phyloP scores from a whole-genome alignment of 257 asterid species.

The Knoxia roxburghii region DNA sequence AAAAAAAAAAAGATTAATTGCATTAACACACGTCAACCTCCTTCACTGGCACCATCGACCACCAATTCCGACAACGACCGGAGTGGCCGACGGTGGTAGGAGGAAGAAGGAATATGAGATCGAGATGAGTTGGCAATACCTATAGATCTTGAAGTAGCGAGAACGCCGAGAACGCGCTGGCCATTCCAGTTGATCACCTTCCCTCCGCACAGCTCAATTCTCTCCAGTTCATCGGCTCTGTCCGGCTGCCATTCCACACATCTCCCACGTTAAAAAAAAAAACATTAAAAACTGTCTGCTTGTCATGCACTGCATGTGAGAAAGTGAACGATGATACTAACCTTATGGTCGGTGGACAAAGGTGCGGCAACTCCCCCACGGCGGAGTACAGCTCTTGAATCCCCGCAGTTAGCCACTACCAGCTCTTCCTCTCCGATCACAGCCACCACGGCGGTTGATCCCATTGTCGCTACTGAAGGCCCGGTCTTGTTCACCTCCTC shows the following conservation, averaged over 20 bases:
- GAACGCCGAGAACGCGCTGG: slow-evolving; percentile 58
- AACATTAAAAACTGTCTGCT: too few relatives aligned
- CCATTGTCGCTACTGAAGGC: slow-evolving; percentile 44
- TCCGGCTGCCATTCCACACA: slow-evolving; percentile 40
- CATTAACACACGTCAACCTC: too few relatives aligned
- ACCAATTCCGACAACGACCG: too few relatives aligned
- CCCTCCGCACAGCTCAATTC: slow-evolving; percentile 68
- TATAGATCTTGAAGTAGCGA: slow-evolving; percentile 71
- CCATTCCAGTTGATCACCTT: slow-evolving; percentile 73
- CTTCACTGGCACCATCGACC: too few relatives aligned
- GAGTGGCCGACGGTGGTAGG: too few relatives aligned
- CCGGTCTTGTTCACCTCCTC: slow-evolving; percentile 45
- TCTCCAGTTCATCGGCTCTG: slow-evolving; percentile 59
- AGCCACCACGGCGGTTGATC: slow-evolving; percentile 76
- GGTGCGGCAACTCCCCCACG: slow-evolving; percentile 55
- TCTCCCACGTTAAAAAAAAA: too few relatives aligned
- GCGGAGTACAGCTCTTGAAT: slow-evolving; percentile 67
- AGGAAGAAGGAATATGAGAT: too few relatives aligned
- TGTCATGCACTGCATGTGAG: too few relatives aligned
- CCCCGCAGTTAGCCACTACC: slow-evolving; percentile 78
- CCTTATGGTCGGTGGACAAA: slow-evolving; percentile 71
- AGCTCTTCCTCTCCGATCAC: slow-evolving; percentile 59
- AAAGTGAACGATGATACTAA: neutral
- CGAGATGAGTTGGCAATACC: slow-evolving; percentile 28
- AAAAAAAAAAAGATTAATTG: too few relatives aligned